Evolutionary conservation across 2,329 filamentous ascomycete species (phyloP).

Genomic region (Escovopsis weberi): DNA sequence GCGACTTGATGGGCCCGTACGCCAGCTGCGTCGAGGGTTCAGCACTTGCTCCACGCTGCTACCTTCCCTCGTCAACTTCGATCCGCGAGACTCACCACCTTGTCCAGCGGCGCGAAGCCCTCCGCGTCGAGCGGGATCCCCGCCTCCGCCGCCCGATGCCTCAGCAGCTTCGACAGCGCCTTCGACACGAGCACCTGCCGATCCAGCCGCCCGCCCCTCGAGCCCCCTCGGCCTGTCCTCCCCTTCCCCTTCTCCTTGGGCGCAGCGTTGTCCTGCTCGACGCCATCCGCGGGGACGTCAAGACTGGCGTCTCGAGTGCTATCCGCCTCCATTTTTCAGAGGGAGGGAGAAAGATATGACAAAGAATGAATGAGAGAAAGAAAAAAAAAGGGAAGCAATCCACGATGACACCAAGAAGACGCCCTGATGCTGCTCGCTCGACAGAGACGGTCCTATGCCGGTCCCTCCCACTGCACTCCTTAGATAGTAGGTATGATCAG

Average conservation of each 20-base stretch:
- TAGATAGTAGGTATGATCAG: background rate
- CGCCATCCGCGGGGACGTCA: no score
- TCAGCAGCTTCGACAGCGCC: slow-evolving; percentile 37
- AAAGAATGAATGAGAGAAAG: no score
- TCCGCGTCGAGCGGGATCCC: slow-evolving; percentile 43
- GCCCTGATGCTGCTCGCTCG: background rate
- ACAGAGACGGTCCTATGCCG: background rate
- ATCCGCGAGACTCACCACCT: slow-evolving; percentile 34
- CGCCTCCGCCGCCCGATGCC: slow-evolving; percentile 42
- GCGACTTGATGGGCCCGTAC: slow-evolving; percentile 45
- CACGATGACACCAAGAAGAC: background rate
- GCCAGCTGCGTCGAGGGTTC: slow-evolving; percentile 24
- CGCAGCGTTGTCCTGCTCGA: no score
- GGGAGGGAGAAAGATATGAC: no score
- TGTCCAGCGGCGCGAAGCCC: slow-evolving; percentile 43
- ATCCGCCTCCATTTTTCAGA: no score
- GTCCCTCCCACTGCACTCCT: background rate
- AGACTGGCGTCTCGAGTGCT: no score
- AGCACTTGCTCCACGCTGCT: background rate
- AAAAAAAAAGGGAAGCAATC: no score
- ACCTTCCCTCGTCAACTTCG: no score
- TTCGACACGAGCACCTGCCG: slow-evolving; percentile 37
- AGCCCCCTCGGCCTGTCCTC: slow-evolving; percentile 14
- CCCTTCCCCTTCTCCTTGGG: background rate
- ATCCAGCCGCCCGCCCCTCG: slow-evolving; percentile 16